Evolutionary conservation across 805 yeast genomes (phyloP), one percentile per base, ranked within the genome.

Genomic region (Jamesozyma piceae): DNA sequence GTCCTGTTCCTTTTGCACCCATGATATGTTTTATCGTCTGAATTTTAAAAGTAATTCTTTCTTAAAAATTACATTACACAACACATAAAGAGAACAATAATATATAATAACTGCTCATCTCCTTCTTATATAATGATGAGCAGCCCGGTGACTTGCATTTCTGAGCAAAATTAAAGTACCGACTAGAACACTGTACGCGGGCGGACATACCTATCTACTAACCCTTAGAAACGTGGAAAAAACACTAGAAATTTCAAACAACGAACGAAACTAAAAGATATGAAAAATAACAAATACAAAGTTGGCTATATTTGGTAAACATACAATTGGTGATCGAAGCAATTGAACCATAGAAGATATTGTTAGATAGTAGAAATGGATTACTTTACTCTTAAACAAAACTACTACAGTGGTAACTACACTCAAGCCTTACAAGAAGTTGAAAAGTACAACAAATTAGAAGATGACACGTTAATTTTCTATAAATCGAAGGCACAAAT

Each of bases 391-490:
- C 59, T 79, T 21, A 71, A 76, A 49, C 80, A 76, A 53, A 75
- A 74, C 45, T 80, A 77, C 63, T 79, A 73, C 59, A 74, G 82
- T 11, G 77, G 79, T 39, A 78, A 77, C 52, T 75, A 69, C 55
- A 54, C 63, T 11, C 66, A 70, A 50, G 75, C 74, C 2, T 51
- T 65, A 37, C 55, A 64, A 5, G 67, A 70, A 30, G 43, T 66
- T 28, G 67, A 63, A 5, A 72, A 65, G 39, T n/a, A 13, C 4
- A 59, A 69, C 18, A 58, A 71, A 53, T 48, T 58, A 5, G 47
- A 57, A 22, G 52, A 49, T 35, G 56, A 55, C 42, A 44, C 57
- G 30, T 54, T 61, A 6, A 38, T 51, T 14, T 62, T 54, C 44
- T 68, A 68, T 49, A 64, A 59, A 37, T 52, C 61, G 18, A 63